Evolutionary conservation across 148 eudicot genomes (phyloP).

Genomic region (Silene latifolia): DNA sequence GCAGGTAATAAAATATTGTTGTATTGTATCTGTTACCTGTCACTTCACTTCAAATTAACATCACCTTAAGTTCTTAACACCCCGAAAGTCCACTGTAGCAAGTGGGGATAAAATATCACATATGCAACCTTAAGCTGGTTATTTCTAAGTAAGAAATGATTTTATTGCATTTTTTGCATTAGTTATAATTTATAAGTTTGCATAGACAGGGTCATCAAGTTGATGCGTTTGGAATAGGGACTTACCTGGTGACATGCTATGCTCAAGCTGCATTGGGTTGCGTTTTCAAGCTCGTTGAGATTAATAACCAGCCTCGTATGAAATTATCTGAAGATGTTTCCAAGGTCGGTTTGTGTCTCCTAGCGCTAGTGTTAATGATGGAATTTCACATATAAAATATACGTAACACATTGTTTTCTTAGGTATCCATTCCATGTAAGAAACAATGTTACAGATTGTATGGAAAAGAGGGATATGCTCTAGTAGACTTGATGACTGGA

Average conservation of each 20-base stretch:
- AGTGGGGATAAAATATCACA: not conserved
- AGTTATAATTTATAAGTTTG: conserved; percentile 15
- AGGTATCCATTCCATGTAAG: conserved; percentile 98
- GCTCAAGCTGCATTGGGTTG: conserved; percentile 97
- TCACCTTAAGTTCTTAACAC: not conserved
- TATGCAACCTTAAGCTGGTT: not conserved
- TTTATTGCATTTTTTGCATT: not conserved
- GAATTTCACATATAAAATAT: conserved; percentile 1
- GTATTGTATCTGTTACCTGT: not conserved
- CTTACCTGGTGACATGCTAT: conserved; percentile 94
- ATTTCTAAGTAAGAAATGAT: not conserved
- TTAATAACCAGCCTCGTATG: conserved; percentile 91
- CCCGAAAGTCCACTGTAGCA: not conserved
- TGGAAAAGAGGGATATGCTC: conserved; percentile 85
- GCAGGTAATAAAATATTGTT: conserved; percentile 6
- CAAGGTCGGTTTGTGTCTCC: conserved; percentile 54
- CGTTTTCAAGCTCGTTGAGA: conserved; percentile 98
- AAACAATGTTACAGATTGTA: conserved; percentile 85
- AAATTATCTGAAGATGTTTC: conserved; percentile 96
- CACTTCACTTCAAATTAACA: not conserved
- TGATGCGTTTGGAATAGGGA: conserved; percentile 93
- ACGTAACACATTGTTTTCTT: conserved; percentile 23
- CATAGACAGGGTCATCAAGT: conserved; percentile 81
- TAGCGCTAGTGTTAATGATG: conserved; percentile 1
- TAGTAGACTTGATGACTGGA: conserved; percentile 86